Percentiles rank a stretch among this genome's conserved stretches.
Conservation (phyloP, 768 basidiomycete genomes). For the Leccinum imitatum region DNA sequence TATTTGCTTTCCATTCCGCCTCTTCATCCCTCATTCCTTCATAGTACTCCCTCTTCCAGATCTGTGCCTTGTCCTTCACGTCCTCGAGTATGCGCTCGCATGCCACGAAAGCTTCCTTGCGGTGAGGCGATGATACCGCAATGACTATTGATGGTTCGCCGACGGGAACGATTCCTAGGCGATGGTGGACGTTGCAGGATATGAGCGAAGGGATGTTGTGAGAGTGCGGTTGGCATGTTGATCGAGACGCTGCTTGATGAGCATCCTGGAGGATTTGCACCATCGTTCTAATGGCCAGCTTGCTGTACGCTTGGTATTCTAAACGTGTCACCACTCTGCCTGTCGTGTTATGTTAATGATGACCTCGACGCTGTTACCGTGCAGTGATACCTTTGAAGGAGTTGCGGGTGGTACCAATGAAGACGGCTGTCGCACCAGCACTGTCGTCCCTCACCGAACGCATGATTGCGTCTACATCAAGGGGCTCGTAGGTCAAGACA, state of each 20-base stretch:
- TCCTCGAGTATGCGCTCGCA: constrained; percentile 85
- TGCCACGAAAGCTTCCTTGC: constrained; percentile 75
- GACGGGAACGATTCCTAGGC: constrained; percentile 74
- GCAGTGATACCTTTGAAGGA: constrained; percentile 67
- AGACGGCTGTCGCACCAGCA: constrained; percentile 72
- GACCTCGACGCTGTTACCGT: background rate
- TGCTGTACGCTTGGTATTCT: constrained; percentile 84
- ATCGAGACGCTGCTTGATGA: constrained; percentile 41
- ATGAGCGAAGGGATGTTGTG: constrained; percentile 41
- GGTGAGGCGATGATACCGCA: constrained; percentile 80
- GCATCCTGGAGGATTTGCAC: constrained; percentile 52
- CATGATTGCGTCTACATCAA: constrained; percentile 60
- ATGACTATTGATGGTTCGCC: constrained; percentile 84
- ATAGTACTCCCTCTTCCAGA: constrained; percentile 93
- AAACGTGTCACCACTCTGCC: constrained; percentile 69
- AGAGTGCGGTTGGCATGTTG: constrained; percentile 38
- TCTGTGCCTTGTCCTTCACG: constrained; percentile 79
- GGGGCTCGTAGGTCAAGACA: constrained; percentile 55
- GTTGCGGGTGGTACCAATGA: constrained; percentile 86
- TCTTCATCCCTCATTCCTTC: constrained; percentile 60
- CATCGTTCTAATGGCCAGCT: constrained; percentile 78
- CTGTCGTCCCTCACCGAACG: constrained; percentile 57
- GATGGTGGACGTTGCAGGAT: constrained; percentile 68
- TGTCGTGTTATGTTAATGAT: constrained; percentile 29
- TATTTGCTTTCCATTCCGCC: constrained; percentile 73